Evolutionary conservation across 768 basidiomycete species (phyloP), one percentile per base, ranked within the genome.

Genomic region (Lactarius quietus): DNA sequence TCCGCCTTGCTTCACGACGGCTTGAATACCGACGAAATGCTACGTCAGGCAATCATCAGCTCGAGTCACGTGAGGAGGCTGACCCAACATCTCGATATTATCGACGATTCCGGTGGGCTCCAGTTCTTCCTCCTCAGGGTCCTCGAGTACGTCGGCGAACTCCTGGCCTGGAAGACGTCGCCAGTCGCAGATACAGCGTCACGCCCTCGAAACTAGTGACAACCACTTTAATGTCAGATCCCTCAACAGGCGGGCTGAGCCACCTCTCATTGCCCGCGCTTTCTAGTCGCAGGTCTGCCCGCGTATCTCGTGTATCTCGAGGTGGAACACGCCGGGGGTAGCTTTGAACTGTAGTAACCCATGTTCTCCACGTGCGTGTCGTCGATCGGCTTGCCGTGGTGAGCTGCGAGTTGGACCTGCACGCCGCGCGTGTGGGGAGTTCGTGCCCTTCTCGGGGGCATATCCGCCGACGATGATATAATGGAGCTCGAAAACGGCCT

Each of bases 351-450:
- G n/a, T 0, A 78, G 75, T 99, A 99, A 2, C 97, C 97, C 6
- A 98, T 79, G 73, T 98, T 99, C 6, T 90, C 93, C 61, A 97
- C 92, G 45, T 98, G 90, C 0, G 97, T 98, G 70, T 97, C 95
- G 9, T 90, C 92, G 17, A 95, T 79, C 3, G 78, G 72, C 1
- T 67, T 74, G 12, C 70, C 72, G 58, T 79, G 73, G 6, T 82
- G 77, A 1, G 71, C 78, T 3, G 84, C 78, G 1, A 99, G 84
- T 72, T 97, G 89, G 2, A 99, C 83, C 70, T 98, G 96, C 3
- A 98, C 80, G 6, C 97, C 97, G 15, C 95, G 86, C 0, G 97
- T 94, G 5, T n/a, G 95, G 89, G 8, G 79, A 78, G 48, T 84
- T 83, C 2, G 85, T 83, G 9, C 72, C 72, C 6, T 77, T 71